A percentile compares a stretch with the other conserved stretches of the same genome.
Evolutionary conservation across 805 yeast genomes (phyloP).

Genomic region (Hanseniaspora mollemarum): DNA sequence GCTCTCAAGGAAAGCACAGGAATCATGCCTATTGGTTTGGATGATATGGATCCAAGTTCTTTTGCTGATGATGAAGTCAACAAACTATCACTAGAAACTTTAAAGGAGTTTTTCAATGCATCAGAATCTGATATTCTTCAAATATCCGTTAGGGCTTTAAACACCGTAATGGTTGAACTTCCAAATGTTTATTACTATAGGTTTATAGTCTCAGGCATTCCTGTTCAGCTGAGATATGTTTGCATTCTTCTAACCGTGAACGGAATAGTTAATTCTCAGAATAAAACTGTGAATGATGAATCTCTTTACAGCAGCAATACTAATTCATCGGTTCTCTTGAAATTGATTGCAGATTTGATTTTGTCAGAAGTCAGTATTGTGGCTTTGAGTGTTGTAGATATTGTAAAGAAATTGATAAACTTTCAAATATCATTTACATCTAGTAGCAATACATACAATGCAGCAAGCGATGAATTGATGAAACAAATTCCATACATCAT

Average conservation of each 20-base stretch:
- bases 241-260: slow-evolving; percentile 41
- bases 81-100: slow-evolving; percentile 32
- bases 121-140: slow-evolving; percentile 49
- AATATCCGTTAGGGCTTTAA: slow-evolving; percentile 43
- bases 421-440: slow-evolving; percentile 32
- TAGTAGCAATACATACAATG: slow-evolving; percentile 22
- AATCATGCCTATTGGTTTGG: slow-evolving; percentile 13
- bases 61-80: slow-evolving; percentile 20
- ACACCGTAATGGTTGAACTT: slow-evolving; percentile 33
- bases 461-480: slow-evolving; percentile 27
- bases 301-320: slow-evolving; percentile 16
- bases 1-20: not conserved
- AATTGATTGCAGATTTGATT: slow-evolving; percentile 47
- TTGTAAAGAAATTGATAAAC: slow-evolving; percentile 46
- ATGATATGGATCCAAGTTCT: slow-evolving; percentile 19
- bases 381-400: slow-evolving; percentile 76
- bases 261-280: slow-evolving; percentile 22
- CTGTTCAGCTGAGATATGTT: slow-evolving; percentile 63
- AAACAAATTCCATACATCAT: slow-evolving; percentile 45
- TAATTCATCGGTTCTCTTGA: slow-evolving; percentile 30
- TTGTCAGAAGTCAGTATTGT: slow-evolving; percentile 71
- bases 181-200: slow-evolving; percentile 40
- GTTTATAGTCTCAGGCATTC: slow-evolving; percentile 63
- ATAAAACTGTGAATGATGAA: slow-evolving; percentile 14
- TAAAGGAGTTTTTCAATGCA: slow-evolving; percentile 55